Base-by-base conservation (phyloP, 805 yeast species). In the Metschnikowia picachoensis region DNA sequence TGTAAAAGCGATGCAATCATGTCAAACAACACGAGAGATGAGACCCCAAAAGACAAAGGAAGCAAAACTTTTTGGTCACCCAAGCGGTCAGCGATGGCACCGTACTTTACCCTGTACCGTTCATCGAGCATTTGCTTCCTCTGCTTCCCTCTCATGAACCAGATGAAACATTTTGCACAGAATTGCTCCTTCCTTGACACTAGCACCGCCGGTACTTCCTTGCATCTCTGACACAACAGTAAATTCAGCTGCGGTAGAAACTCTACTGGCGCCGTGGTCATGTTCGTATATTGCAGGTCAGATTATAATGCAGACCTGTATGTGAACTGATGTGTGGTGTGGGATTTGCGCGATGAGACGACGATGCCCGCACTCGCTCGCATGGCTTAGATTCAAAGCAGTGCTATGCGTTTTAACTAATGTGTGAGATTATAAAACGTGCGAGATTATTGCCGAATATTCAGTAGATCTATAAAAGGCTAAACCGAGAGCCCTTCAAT, bases 61-160 rank as follows among this genome's bases (percentile, higher is more conserved):
- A 88, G 60, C 27, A 86, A 57, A 0, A 84, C 75, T 30, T 66
- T 75, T 14, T 77, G 80, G 2, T 60, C 46, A 12, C 60, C 68
- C 36, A 60, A 49, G 4, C 54, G 42, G 30, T 60, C 65, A 12
- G 66, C 68, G 14, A 68, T 67, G 1, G 66, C 65, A 12, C 79
- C 80, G 56, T 70, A 89, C 56, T 82, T 77, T 17, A 86, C 91
- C 59, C 87, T 86, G 66, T 77, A 90, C 44, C 74, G 78, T 12
- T 86, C 90, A 52, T 76, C 78, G 60, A 69, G 73, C 89, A 92
- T 81, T 58, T 77, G 85, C 58, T 85, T 86, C 50, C 96, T 73
- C 64, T 87, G 90, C 62, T 91, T 91, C 20, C 87, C 83, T 47
- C 84, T 74, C 32, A 91, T 72, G 60, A 88, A 91, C 48, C 82